Conservation (phyloP, 345 rosid species). For the Populus nigra region DNA sequence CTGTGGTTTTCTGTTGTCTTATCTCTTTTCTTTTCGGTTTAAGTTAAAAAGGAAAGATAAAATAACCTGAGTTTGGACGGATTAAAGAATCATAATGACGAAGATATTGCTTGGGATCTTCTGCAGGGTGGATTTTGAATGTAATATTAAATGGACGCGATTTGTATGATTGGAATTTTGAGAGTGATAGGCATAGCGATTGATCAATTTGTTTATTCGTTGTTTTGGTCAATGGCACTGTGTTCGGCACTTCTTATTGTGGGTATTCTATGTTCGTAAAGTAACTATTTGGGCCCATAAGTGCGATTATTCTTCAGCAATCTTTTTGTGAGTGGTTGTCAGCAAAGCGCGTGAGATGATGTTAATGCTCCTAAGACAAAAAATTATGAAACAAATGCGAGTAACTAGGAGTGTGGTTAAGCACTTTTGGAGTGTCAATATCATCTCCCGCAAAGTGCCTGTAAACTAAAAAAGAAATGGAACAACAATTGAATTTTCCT, state of each 20-base stretch:
- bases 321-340: slow-evolving; percentile 18
- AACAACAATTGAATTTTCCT: slow-evolving; percentile 11
- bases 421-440: not conserved
- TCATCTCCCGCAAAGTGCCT: not conserved
- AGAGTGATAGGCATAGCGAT: slow-evolving; percentile 17
- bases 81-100: not conserved
- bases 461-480: slow-evolving; percentile 13
- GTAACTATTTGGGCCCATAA: slow-evolving; percentile 10
- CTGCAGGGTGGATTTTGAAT: slow-evolving; percentile 18
- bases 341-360: too few species aligned
- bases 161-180: slow-evolving; percentile 8
- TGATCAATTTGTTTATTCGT: slow-evolving; percentile 16
- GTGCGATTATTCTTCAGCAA: slow-evolving; percentile 14
- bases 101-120: slow-evolving; percentile 5
- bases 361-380: too few species aligned
- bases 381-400: too few species aligned
- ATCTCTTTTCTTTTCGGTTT: not conserved
- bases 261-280: slow-evolving; percentile 12
- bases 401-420: not conserved
- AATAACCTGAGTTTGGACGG: not conserved
- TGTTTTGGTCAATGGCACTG: slow-evolving; percentile 25
- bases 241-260: not conserved
- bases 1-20: not conserved
- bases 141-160: not conserved
- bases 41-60: not conserved